These are phyloP conservation scores for Arthroderma sp. DNA, from an alignment of 2,329 filamentous ascomycete genomes.

Conservation along the genomic window DNA sequence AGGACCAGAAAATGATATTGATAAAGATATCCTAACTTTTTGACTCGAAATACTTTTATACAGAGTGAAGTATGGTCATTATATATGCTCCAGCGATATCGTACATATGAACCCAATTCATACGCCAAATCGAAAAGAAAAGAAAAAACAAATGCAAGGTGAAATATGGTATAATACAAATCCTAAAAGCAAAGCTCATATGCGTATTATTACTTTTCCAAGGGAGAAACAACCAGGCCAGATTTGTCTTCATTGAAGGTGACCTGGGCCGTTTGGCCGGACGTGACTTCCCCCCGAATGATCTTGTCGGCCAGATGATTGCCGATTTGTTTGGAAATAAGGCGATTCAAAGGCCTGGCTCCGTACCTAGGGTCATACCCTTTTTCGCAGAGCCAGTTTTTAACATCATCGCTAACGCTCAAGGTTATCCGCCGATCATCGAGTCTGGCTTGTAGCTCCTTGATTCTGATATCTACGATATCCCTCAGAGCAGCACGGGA, in stretches of 20 bases:
- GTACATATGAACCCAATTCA: neutral
- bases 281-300: conserved; percentile 68
- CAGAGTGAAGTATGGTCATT: conserved; percentile 1
- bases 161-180: conserved; percentile 2
- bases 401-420: conserved; percentile 55
- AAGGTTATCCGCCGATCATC: conserved; percentile 75
- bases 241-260: conserved; percentile 49
- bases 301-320: conserved; percentile 85
- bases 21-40: neutral
- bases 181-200: neutral
- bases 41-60: neutral
- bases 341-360: conserved; percentile 75
- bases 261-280: conserved; percentile 60
- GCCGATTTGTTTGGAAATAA: conserved; percentile 81
- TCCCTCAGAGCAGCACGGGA: conserved; percentile 66
- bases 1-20: neutral
- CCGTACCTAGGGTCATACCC: conserved; percentile 90
- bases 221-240: conserved; percentile 40
- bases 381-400: conserved; percentile 73
- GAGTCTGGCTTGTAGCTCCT: conserved; percentile 68
- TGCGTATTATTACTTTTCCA: conserved; percentile 7
- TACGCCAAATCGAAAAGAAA: neutral
- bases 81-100: neutral
- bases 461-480: conserved; percentile 84
- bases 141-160: neutral